Conservation (phyloP, 441 rosid species). For the Adansonia rubrostipa region DNA sequence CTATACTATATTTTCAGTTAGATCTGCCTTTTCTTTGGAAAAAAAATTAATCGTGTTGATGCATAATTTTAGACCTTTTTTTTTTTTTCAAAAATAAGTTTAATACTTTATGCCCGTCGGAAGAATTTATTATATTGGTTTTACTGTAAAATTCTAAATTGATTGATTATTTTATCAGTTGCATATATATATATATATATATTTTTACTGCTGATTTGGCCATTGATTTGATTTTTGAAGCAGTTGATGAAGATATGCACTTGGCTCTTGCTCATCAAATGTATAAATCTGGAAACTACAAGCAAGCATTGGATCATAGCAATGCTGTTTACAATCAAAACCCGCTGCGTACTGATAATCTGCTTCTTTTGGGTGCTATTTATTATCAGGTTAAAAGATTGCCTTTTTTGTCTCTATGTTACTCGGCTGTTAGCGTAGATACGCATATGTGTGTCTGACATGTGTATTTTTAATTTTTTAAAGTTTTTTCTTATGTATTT, state of each 20-base stretch:
- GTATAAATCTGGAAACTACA: conserved; percentile 83
- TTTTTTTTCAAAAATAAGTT: not conserved
- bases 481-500: no score
- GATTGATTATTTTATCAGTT: not conserved
- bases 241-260: conserved; percentile 83
- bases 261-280: conserved; percentile 80
- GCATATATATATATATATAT: not conserved
- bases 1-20: not conserved
- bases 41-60: not conserved
- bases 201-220: not conserved
- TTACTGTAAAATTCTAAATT: conserved; percentile 1
- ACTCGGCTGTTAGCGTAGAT: no score
- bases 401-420: not conserved
- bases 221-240: conserved; percentile 16
- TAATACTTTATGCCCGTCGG: not conserved
- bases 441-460: no score
- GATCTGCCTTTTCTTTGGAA: not conserved
- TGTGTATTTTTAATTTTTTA: no score
- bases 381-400: conserved; percentile 79
- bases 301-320: conserved; percentile 90
- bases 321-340: conserved; percentile 74
- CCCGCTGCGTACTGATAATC: conserved; percentile 92
- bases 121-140: not conserved
- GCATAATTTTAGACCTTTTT: not conserved
- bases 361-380: conserved; percentile 94